These are phyloP conservation scores for Ottelia alismoides DNA, from an alignment of 106 monocot species.

Conservation along the genomic window DNA sequence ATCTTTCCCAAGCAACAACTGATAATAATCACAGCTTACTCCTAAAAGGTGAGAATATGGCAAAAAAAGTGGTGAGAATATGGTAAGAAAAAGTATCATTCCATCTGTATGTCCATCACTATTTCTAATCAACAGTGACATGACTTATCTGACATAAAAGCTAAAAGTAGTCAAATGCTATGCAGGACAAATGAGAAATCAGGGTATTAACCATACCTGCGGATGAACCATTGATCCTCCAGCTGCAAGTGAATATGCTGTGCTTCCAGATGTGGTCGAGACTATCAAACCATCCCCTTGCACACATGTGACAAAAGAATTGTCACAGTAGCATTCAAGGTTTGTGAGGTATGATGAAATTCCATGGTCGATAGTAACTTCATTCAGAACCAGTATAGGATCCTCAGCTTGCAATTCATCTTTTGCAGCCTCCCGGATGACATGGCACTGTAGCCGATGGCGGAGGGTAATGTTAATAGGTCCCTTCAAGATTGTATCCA, in stretches of 20 bases:
- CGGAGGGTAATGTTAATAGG: conserved; percentile 92
- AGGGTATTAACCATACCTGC: conserved; percentile 35
- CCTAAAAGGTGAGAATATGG: too few species aligned
- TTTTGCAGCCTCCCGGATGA: conserved; percentile 69
- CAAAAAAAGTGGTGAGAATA: too few species aligned
- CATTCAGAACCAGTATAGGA: conserved; percentile 89
- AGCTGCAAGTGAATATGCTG: conserved; percentile 95
- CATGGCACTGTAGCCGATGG: conserved; percentile 79
- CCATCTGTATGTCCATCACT: too few species aligned
- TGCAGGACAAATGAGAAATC: too few species aligned
- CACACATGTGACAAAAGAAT: conserved; percentile 87
- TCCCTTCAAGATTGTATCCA: conserved; percentile 54
- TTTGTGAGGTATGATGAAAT: conserved; percentile 94
- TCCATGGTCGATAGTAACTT: conserved; percentile 95
- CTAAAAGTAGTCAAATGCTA: too few species aligned
- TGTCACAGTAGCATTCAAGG: conserved; percentile 97
- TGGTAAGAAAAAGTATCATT: too few species aligned
- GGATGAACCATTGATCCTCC: conserved; percentile 99
- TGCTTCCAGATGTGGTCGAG: conserved; percentile 98
- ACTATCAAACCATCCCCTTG: conserved; percentile 97
- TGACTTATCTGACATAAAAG: too few species aligned
- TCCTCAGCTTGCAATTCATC: conserved; percentile 76
- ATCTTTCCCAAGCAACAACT: too few species aligned
- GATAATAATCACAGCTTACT: too few species aligned
- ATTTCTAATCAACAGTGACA: too few species aligned